A percentile compares a stretch with the other conserved stretches of the same genome.
phyloP scores from a whole-genome alignment of 108 stramenopile genomes.

The Conticribra weissflogii region DNA sequence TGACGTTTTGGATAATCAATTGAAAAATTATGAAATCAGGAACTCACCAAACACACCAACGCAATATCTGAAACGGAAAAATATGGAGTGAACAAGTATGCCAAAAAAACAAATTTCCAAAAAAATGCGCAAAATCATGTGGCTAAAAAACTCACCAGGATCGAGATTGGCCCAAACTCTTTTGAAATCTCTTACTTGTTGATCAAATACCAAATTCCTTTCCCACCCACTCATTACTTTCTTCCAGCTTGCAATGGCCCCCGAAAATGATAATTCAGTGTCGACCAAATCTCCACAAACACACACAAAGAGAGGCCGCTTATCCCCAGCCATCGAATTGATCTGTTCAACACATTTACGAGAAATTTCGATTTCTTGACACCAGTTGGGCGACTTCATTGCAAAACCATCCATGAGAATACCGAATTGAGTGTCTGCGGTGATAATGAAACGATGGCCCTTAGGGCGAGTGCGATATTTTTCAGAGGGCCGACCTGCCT shows the following conservation, averaged over 20 bases:
- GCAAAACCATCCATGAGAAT: constrained; percentile 42
- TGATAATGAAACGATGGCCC: constrained; percentile 37
- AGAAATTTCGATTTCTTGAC: constrained; percentile 31
- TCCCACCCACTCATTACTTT: constrained; percentile 35
- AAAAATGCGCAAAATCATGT: no score
- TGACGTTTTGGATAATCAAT: no score
- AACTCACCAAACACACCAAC: constrained; percentile 53
- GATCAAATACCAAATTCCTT: constrained; percentile 24
- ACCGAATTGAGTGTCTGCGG: constrained; percentile 38
- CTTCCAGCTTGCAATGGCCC: constrained; percentile 35
- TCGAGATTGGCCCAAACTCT: constrained; percentile 31
- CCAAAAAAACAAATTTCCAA: no score
- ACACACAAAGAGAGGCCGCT: constrained; percentile 31
- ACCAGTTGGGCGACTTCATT: constrained; percentile 30
- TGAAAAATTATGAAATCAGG: no score
- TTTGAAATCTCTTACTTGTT: constrained; percentile 40
- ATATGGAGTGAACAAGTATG: no score
- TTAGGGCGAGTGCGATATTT: constrained; percentile 25
- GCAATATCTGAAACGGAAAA: no score
- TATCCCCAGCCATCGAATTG: constrained; percentile 30
- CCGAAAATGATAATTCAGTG: constrained; percentile 28
- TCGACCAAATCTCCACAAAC: constrained; percentile 45
- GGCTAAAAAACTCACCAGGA: no score
- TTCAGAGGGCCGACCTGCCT: constrained; percentile 8
- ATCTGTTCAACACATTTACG: constrained; percentile 28